Evolutionary conservation across 495 filamentous ascomycete genomes (phyloP).

Genomic region (Penicillium arizonense): DNA sequence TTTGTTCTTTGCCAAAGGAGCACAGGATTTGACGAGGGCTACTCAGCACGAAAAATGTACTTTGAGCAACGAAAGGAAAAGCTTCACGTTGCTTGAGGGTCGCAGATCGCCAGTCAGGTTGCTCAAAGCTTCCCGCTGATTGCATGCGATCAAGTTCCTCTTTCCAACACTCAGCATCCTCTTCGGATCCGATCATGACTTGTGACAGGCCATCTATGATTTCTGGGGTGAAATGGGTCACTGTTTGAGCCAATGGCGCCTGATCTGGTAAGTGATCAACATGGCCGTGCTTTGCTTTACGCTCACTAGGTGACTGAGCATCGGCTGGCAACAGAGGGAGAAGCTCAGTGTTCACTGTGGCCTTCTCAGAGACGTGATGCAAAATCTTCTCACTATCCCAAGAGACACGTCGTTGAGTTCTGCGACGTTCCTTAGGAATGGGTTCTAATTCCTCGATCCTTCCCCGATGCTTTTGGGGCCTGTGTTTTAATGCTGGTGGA

Average conservation of each 20-base stretch:
- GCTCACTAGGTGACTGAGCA: constrained; percentile 19
- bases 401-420: constrained; percentile 40
- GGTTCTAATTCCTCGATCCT: constrained; percentile 25
- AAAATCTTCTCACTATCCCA: constrained; percentile 45
- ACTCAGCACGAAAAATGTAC: constrained; percentile 70
- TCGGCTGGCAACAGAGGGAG: constrained; percentile 9
- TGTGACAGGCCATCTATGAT: constrained; percentile 38
- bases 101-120: constrained; percentile 39
- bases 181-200: constrained; percentile 34
- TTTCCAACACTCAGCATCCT: constrained; percentile 40
- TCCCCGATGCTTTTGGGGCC: constrained; percentile 43
- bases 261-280: constrained; percentile 9
- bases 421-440: constrained; percentile 24
- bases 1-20: constrained; percentile 57
- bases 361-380: constrained; percentile 24
- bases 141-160: constrained; percentile 42
- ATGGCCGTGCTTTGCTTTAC: constrained; percentile 14
- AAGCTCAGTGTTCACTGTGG: constrained; percentile 1
- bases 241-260: constrained; percentile 30
- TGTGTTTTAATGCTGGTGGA: constrained; percentile 44
- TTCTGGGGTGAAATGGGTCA: constrained; percentile 42
- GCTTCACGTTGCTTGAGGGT: constrained; percentile 37
- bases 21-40: constrained; percentile 59
- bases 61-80: constrained; percentile 66
- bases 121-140: constrained; percentile 36